phyloP scores from a whole-genome alignment of 2,329 filamentous ascomycete species.

The Penicillium sp. region DNA sequence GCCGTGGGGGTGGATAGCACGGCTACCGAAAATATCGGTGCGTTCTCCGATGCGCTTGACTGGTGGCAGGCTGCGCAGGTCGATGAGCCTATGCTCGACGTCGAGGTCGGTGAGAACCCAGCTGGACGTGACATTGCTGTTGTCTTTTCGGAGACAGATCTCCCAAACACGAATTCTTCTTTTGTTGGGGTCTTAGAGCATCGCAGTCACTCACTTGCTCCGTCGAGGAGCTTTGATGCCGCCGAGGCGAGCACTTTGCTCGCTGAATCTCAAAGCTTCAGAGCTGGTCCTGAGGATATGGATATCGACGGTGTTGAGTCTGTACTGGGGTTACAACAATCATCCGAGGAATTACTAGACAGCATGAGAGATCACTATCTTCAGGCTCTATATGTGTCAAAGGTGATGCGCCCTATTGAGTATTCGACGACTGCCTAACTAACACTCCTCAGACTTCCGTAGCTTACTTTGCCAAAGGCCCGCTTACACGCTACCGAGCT shows the following conservation, averaged over 20 bases:
- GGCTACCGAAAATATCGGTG: slow-evolving; percentile 1
- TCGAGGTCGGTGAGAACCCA: slow-evolving; percentile 22
- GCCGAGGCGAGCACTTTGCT: slow-evolving; percentile 3
- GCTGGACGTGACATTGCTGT: slow-evolving; percentile 29
- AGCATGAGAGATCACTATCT: slow-evolving; percentile 41
- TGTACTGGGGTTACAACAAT: slow-evolving; percentile 23
- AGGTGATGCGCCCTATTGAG: slow-evolving; percentile 26
- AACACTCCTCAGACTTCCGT: slow-evolving; percentile 41
- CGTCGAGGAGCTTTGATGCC: not conserved
- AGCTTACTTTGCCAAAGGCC: slow-evolving; percentile 52
- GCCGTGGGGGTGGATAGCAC: slow-evolving; percentile 5
- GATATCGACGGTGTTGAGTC: slow-evolving; percentile 14
- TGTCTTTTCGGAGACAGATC: slow-evolving; percentile 24
- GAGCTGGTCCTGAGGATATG: slow-evolving; percentile 3
- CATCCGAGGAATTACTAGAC: slow-evolving; percentile 37
- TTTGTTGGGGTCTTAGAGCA: slow-evolving; percentile 22
- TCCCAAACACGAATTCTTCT: slow-evolving; percentile 9
- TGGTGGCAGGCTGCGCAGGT: slow-evolving; percentile 40
- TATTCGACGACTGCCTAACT: slow-evolving; percentile 12
- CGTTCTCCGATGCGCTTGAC: slow-evolving; percentile 12
- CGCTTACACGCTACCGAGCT: slow-evolving; percentile 45
- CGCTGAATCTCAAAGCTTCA: slow-evolving; percentile 19
- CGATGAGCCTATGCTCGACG: slow-evolving; percentile 26
- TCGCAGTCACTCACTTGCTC: slow-evolving; percentile 15
- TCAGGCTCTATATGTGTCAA: slow-evolving; percentile 44